Evolutionary conservation across 2,329 filamentous ascomycete genomes (phyloP), one percentile per base, ranked within the genome.

Genomic region (Talaromyces sp.): DNA sequence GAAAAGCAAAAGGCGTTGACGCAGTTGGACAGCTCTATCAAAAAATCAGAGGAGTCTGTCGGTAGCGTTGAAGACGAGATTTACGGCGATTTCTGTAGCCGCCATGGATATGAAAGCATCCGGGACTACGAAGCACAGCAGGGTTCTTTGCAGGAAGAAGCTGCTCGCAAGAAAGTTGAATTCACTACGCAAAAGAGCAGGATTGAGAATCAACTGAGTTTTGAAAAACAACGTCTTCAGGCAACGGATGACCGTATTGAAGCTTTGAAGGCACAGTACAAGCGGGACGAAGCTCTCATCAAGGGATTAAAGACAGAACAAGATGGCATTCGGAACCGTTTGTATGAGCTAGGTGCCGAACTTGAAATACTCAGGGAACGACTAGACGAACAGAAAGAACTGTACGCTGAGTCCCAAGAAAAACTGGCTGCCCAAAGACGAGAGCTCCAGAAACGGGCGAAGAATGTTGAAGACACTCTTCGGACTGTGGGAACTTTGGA

Each of bases 71-170:
- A 97, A 71, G 94, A 99, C 71, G 84, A 92, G 67, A 83, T 99
- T 31, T 99, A 97, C 74, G 82, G 82, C 24, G 81, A 82, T 46
- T 99, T 99, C 77, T 99, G 94, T 77, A 84, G 86, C 67, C 86
- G 90, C 59, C 85, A 97, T 21, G 91, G 92, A 0, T 97, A 96
- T 72, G 82, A 85, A 61, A 88, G 95, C 68, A 95, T 99, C 65
- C 90, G 93, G 61, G 90, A 91, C 61, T 99, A 97, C 69, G 92
- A 97, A 72, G 89, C 89, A 27, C 92, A 95, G 66, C 94, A 97
- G 75, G 93, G 94, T 54, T 92, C 89, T 48, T 80, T 96, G 54
- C 92, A 97, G 74, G 91, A 96, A 72, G 91, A 97, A 72, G 90
- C 90, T 51, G 88, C 88, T 0, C 88, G 94, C 74, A 92, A 92